phyloP scores from a whole-genome alignment of 805 yeast species.

The Metschnikowia koreensis region DNA sequence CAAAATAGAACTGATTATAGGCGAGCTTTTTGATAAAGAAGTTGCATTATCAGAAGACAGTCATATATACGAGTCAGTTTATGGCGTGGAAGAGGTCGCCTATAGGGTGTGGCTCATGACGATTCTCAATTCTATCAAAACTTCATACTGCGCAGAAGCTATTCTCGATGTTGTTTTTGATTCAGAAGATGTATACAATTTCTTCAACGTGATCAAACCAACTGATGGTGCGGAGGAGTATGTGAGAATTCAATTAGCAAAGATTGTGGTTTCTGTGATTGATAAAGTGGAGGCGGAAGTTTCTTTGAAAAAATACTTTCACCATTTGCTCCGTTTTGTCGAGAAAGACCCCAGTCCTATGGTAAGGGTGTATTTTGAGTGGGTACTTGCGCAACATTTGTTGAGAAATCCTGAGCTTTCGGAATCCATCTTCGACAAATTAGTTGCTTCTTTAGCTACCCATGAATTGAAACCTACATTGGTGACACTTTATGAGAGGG shows the following conservation, averaged over 20 bases:
- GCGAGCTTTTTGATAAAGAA: conserved; percentile 47
- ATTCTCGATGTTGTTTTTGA: conserved; percentile 38
- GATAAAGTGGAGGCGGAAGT: conserved; percentile 28
- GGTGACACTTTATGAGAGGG: conserved; percentile 63
- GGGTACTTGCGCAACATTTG: conserved; percentile 59
- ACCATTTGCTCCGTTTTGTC: conserved; percentile 34
- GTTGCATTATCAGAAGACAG: conserved; percentile 27
- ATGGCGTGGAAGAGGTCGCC: conserved; percentile 59
- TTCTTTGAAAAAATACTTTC: conserved; percentile 19
- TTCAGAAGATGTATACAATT: conserved; percentile 36
- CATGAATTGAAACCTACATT: conserved; percentile 45
- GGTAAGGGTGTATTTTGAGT: conserved; percentile 73
- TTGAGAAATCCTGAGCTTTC: conserved; percentile 22
- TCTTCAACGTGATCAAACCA: conserved; percentile 50
- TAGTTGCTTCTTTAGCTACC: conserved; percentile 17
- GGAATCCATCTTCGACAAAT: conserved; percentile 19
- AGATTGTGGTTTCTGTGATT: conserved; percentile 48
- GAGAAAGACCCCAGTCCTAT: conserved; percentile 73
- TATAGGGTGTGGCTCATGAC: conserved; percentile 51
- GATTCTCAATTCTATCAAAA: conserved; percentile 36
- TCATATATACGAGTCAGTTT: conserved; percentile 44
- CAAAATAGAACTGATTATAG: conserved; percentile 57
- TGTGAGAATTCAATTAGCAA: conserved; percentile 55
- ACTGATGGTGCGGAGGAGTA: conserved; percentile 72
- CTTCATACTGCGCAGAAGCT: conserved; percentile 26